Conservation (phyloP, 768 basidiomycete genomes). For the Leccinum variicolor region DNA sequence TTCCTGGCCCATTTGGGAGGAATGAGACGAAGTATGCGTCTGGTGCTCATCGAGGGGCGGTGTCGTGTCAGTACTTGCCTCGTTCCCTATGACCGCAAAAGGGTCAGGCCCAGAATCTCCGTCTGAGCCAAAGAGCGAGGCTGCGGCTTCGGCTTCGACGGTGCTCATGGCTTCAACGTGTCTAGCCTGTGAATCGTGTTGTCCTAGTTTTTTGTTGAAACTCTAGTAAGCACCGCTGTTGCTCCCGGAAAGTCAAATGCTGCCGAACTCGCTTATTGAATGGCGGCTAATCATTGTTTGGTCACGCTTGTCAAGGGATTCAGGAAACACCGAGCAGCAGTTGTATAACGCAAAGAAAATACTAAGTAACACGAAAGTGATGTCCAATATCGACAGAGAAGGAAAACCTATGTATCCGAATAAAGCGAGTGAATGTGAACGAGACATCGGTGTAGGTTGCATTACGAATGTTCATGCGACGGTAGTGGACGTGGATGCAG, state of each 20-base stretch:
- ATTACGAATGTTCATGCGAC: conserved; percentile 38
- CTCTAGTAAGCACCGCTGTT: background rate
- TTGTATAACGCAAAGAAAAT: conserved; percentile 12
- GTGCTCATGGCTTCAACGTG: conserved; percentile 51
- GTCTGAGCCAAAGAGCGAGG: conserved; percentile 72
- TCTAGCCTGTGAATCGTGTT: conserved; percentile 10
- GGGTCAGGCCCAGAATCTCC: conserved; percentile 56
- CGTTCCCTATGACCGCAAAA: conserved; percentile 56
- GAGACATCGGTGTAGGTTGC: conserved; percentile 25
- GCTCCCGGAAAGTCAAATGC: background rate
- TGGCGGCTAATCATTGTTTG: conserved; percentile 22
- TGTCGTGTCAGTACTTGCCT: conserved; percentile 28
- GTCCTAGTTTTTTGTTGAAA: conserved; percentile 15
- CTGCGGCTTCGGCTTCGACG: conserved; percentile 79
- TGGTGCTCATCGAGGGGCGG: conserved; percentile 24
- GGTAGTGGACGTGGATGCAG: conserved; percentile 31
- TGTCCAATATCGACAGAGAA: conserved; percentile 33
- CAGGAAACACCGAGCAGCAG: background rate
- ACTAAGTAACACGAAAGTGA: conserved; percentile 11
- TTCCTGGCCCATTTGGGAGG: conserved; percentile 33
- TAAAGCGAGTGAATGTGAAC: conserved; percentile 18
- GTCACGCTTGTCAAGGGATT: conserved; percentile 23
- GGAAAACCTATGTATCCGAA: conserved; percentile 24
- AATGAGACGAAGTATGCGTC: conserved; percentile 20
- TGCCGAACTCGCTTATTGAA: conserved; percentile 4